Base-by-base conservation (phyloP, 345 rosid genomes). In the Eucalyptus dawsonii region DNA sequence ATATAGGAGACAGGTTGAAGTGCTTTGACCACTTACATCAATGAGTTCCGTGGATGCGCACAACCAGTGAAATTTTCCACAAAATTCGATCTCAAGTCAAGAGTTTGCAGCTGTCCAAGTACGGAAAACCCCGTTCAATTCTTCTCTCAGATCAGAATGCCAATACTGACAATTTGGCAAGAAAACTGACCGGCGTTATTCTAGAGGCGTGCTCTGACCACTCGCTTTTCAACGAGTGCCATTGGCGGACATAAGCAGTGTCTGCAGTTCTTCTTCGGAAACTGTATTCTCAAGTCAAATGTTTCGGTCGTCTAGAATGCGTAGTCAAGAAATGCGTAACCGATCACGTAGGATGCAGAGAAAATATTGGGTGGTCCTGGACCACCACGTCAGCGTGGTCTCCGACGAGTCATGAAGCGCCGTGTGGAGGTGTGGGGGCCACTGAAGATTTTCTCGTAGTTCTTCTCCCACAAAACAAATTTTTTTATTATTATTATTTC, bases 101-200 rank as follows among this genome's bases (percentile, higher is more conserved):
- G 2, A 9, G 29, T 22, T 22, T 24, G 1, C 62, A 0, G 29
- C 13, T 24, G 62, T 56, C 62, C 62, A 56, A 56, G 62, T 54
- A 8, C 3, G 0, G 17, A 8, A 53, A 54, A 54, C 60, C 60
- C 60, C 11, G 2, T 54, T 54, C 0, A 0, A 21, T 54, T 56
- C 27, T 56, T 56, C 27, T 56, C 29, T 15, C 11, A 16, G 40
- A 0, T n/a, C n/a, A n/a, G n/a, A n/a, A 67, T 6, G 22, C 80
- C 0, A 16, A 31, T 31, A 1, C 42, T 8, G 80, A 67, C 76
- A 67, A 15, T 67, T 67, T n/a, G 21, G 34, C 76, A 67, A 60
- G 67, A 60, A 10, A 58, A 60, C 2, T 24, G 62, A 56, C 62
- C 27, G 62, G 62, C 13, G 0, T 56, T 10, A 56, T 22, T 2